Percentiles rank a stretch among this genome's conserved stretches.
phyloP scores from a whole-genome alignment of 306 rosid genomes.

The Dicorynia guianensis region DNA sequence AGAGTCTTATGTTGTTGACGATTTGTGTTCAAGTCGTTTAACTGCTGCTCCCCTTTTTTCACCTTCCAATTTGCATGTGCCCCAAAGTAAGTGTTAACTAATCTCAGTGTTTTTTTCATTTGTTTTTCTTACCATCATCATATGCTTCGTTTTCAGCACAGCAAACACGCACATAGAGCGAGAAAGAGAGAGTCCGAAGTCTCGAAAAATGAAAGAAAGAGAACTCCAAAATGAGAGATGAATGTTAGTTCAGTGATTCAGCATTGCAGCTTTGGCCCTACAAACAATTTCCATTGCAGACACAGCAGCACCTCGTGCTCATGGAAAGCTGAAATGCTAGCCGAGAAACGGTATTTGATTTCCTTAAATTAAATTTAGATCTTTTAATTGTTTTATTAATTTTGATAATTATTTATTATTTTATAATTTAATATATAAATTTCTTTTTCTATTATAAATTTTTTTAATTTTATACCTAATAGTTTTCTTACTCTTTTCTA shows the following conservation, averaged over 20 bases:
- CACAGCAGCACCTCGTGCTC: constrained; percentile 42
- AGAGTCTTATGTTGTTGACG: constrained; percentile 20
- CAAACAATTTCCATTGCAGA: constrained; percentile 31
- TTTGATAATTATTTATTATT: too few relatives aligned
- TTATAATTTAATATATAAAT: too few relatives aligned
- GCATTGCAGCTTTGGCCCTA: constrained; percentile 36
- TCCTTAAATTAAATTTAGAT: too few relatives aligned
- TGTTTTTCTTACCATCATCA: constrained; percentile 14
- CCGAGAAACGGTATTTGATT: constrained; percentile 30
- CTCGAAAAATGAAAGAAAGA: constrained; percentile 16
- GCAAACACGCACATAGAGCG: neutral
- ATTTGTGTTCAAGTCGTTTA: neutral
- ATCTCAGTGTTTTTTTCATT: constrained; percentile 29
- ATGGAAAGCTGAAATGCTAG: constrained; percentile 39
- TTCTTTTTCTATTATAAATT: too few relatives aligned
- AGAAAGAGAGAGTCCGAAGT: constrained; percentile 10
- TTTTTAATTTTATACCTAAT: too few relatives aligned
- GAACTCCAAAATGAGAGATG: constrained; percentile 36
- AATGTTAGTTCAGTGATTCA: constrained; percentile 22
- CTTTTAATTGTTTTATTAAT: too few relatives aligned
- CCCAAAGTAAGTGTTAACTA: constrained; percentile 42
- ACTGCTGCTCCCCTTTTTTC: constrained; percentile 32
- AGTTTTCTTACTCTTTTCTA: too few relatives aligned
- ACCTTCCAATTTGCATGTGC: constrained; percentile 39
- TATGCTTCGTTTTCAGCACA: constrained; percentile 30